These are phyloP conservation scores for Dendrobium chrysotoxum DNA, from an alignment of 106 monocot species.

Conservation along the genomic window DNA sequence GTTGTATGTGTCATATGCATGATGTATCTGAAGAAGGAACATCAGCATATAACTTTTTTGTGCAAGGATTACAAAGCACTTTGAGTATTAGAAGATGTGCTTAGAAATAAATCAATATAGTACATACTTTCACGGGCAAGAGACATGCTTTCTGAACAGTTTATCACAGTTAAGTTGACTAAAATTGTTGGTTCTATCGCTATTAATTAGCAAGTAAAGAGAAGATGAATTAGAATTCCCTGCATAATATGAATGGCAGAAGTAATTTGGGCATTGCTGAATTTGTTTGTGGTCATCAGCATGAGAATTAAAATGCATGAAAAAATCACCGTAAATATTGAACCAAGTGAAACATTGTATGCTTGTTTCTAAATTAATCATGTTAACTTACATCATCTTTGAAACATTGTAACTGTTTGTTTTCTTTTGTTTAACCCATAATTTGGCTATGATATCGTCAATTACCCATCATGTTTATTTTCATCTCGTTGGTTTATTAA, in stretches of 20 bases:
- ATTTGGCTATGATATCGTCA: not conserved
- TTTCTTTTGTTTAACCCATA: not conserved
- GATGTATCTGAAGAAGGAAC: not conserved
- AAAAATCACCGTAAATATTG: not conserved
- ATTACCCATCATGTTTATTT: not conserved
- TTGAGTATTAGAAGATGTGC: not conserved
- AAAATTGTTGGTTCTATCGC: not conserved
- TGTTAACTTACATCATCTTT: not conserved
- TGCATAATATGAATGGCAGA: not conserved
- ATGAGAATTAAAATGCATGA: not conserved
- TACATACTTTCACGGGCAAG: not conserved
- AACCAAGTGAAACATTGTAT: not conserved
- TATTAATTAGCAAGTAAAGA: not conserved
- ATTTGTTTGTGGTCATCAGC: not conserved
- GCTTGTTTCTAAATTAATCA: not conserved
- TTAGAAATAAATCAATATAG: not conserved
- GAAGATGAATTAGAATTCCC: not conserved
- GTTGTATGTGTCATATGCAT: not conserved
- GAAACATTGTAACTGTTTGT: not conserved
- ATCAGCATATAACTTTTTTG: not conserved
- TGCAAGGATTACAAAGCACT: not conserved
- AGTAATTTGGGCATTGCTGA: not conserved
- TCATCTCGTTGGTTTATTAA: conserved; percentile 19
- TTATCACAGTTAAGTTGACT: not conserved
- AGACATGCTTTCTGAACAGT: not conserved